phyloP scores from a whole-genome alignment of 2,329 filamentous ascomycete species.

The Trichoderma polysporum region DNA sequence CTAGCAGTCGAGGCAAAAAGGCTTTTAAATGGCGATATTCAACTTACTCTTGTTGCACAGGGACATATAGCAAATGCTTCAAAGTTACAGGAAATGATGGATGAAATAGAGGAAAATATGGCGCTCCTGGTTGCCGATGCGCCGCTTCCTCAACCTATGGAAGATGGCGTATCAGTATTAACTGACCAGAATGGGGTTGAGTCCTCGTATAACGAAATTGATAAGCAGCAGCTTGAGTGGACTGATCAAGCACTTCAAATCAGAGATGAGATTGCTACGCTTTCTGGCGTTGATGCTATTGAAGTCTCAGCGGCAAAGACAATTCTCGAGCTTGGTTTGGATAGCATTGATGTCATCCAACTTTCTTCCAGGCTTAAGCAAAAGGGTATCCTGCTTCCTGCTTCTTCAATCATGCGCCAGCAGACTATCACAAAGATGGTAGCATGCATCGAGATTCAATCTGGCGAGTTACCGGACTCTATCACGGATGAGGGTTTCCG shows the following conservation, averaged over 20 bases:
- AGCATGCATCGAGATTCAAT: slow-evolving; percentile 15
- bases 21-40: slow-evolving; percentile 46
- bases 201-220: not conserved
- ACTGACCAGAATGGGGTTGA: not conserved
- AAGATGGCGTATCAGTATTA: not conserved
- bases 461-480: not conserved
- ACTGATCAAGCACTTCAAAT: slow-evolving; percentile 51
- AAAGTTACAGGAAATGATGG: slow-evolving; percentile 39
- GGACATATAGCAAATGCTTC: slow-evolving; percentile 35
- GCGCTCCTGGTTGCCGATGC: slow-evolving; percentile 19
- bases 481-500: slow-evolving; percentile 17
- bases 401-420: slow-evolving; percentile 74
- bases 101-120: slow-evolving; percentile 36
- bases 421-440: slow-evolving; percentile 66
- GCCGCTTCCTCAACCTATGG: not conserved
- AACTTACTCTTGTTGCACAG: slow-evolving; percentile 61
- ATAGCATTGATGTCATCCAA: slow-evolving; percentile 91
- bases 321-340: slow-evolving; percentile 79
- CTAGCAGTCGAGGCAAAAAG: slow-evolving; percentile 73
- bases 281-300: slow-evolving; percentile 55
- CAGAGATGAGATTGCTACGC: slow-evolving; percentile 59
- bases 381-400: slow-evolving; percentile 58
- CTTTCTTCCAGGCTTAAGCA: slow-evolving; percentile 70
- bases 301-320: slow-evolving; percentile 59
- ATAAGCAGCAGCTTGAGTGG: slow-evolving; percentile 51